A percentile compares a stretch with the other conserved stretches of the same genome.
Conservation (phyloP, 1,284 basidiomycete species). For the Ganoderma meredithae region DNA sequence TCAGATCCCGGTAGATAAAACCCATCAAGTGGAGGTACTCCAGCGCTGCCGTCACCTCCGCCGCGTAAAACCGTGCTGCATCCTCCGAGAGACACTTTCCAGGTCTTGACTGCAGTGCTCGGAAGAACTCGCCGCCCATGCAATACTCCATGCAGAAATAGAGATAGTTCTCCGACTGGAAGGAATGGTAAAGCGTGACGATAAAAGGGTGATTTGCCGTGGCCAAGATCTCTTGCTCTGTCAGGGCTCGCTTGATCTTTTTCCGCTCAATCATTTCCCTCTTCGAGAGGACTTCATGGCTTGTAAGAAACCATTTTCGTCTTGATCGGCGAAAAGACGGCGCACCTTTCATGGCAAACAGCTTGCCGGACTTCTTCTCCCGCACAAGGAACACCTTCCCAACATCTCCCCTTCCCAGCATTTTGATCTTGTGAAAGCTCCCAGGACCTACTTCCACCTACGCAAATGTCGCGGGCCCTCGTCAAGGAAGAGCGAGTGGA, state of each 20-base stretch:
- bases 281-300: constrained; percentile 84
- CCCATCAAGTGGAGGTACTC: constrained; percentile 99
- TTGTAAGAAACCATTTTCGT: constrained; percentile 14
- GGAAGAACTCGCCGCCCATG: constrained; percentile 99
- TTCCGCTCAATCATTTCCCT: constrained; percentile 99
- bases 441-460: constrained; percentile 91
- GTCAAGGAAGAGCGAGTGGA: constrained; percentile 20
- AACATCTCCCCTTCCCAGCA: constrained; percentile 95
- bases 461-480: constrained; percentile 18
- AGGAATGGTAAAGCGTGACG: constrained; percentile 96
- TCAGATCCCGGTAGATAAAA: constrained; percentile 99
- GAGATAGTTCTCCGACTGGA: constrained; percentile 96
- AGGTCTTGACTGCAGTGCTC: constrained; percentile 92
- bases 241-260: constrained; percentile 96
- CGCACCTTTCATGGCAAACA: constrained; percentile 97
- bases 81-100: constrained; percentile 97
- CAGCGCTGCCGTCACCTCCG: constrained; percentile 96
- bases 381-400: constrained; percentile 95
- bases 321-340: constrained; percentile 27
- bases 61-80: constrained; percentile 96
- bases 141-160: constrained; percentile 99
- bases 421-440: constrained; percentile 94
- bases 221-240: constrained; percentile 96
- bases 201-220: constrained; percentile 98
- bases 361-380: constrained; percentile 93